phyloP scores from a whole-genome alignment of 176 grass and related monocot genomes.

The Neostapfia colusana region DNA sequence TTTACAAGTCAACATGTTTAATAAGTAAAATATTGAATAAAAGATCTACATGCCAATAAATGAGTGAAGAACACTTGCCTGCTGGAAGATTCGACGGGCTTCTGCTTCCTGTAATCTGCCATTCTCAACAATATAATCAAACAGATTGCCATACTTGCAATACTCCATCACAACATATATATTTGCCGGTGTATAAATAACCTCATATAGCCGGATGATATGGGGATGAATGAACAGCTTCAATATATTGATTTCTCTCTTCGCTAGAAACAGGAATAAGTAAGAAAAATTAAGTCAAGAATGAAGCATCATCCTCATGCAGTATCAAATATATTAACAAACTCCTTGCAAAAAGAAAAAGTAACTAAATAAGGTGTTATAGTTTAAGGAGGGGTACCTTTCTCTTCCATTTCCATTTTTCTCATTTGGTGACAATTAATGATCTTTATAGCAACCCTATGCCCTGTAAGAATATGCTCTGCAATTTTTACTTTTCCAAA shows the following conservation, averaged over 20 bases:
- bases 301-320: constrained; percentile 20
- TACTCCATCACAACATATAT: constrained; percentile 97
- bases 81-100: constrained; percentile 87
- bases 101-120: constrained; percentile 82
- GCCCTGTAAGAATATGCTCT: constrained; percentile 80
- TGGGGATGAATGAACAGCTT: constrained; percentile 93
- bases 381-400: constrained; percentile 47
- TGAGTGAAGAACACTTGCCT: constrained; percentile 43
- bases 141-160: constrained; percentile 81
- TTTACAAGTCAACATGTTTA: constrained; percentile 3
- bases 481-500: constrained; percentile 96
- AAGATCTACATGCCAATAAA: constrained; percentile 1
- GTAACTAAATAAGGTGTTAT: neutral
- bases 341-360: neutral
- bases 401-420: constrained; percentile 92
- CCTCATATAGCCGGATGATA: constrained; percentile 93
- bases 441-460: constrained; percentile 90
- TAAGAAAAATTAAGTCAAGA: neutral
- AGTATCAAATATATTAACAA: constrained; percentile 13
- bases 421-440: constrained; percentile 74
- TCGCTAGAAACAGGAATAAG: constrained; percentile 57
- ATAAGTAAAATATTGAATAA: neutral
- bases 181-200: constrained; percentile 78
- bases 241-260: constrained; percentile 91
- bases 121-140: constrained; percentile 94